Conservation (phyloP, 306 rosid species). For the Datisca glomerata region DNA sequence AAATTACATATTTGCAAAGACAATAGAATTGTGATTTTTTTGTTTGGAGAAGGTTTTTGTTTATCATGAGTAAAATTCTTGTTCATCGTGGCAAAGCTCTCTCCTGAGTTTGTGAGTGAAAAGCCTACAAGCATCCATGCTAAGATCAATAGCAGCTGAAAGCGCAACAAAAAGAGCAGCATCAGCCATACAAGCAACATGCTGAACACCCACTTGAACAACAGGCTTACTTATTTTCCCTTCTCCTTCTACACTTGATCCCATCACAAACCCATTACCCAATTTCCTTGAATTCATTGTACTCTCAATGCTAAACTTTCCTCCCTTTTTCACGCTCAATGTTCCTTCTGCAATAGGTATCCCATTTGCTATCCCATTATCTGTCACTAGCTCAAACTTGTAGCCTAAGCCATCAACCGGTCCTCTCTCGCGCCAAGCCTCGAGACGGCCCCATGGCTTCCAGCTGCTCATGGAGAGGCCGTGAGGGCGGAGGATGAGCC, state of each 20-base stretch:
- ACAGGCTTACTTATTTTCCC: constrained; percentile 69
- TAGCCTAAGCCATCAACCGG: constrained; percentile 68
- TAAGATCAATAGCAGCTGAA: constrained; percentile 87
- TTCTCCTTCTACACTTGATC: constrained; percentile 78
- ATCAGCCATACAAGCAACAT: constrained; percentile 90
- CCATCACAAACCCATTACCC: constrained; percentile 60
- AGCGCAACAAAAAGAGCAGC: constrained; percentile 83
- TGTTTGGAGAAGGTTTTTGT: constrained; percentile 4
- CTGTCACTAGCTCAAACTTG: constrained; percentile 69
- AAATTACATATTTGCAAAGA: too few species aligned
- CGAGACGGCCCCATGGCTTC: constrained; percentile 94
- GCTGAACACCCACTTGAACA: constrained; percentile 77
- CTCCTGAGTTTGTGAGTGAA: constrained; percentile 75
- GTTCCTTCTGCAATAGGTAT: constrained; percentile 71
- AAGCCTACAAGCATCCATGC: constrained; percentile 90
- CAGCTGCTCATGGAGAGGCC: constrained; percentile 58
- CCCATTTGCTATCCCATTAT: constrained; percentile 35
- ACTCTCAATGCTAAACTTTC: constrained; percentile 66
- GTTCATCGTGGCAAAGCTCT: constrained; percentile 72
- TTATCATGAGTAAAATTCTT: constrained; percentile 10
- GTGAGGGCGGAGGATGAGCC: constrained; percentile 91
- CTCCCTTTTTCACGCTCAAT: constrained; percentile 61
- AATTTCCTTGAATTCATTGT: too few species aligned
- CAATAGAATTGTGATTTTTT: too few species aligned
- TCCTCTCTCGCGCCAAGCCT: constrained; percentile 90